Conservation (phyloP, 2,329 filamentous ascomycete species). For the Fonsecaea erecta region DNA sequence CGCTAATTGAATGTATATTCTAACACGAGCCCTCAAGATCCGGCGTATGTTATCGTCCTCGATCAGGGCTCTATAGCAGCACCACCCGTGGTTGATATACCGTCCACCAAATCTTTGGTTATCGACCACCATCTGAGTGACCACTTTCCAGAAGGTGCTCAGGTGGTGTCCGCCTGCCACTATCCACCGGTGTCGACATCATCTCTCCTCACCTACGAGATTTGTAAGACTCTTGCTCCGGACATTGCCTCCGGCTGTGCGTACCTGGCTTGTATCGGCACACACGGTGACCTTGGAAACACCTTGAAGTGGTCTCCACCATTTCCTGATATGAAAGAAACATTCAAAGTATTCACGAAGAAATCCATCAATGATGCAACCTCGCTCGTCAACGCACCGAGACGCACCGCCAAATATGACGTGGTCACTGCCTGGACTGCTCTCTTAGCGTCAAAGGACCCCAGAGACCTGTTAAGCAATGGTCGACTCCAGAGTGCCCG, state of each 20-base stretch:
- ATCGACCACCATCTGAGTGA: slow-evolving; percentile 70
- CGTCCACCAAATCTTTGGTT: slow-evolving; percentile 58
- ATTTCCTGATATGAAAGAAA: slow-evolving; percentile 67
- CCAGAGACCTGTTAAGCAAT: slow-evolving; percentile 58
- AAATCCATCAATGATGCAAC: slow-evolving; percentile 67
- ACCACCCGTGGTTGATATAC: slow-evolving; percentile 57
- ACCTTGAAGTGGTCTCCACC: slow-evolving; percentile 68
- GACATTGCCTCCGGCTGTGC: slow-evolving; percentile 57
- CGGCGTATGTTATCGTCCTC: slow-evolving; percentile 65
- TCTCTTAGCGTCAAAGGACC: slow-evolving; percentile 56
- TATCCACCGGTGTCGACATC: slow-evolving; percentile 69
- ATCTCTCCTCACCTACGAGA: slow-evolving; percentile 66
- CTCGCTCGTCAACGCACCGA: slow-evolving; percentile 67
- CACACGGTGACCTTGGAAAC: slow-evolving; percentile 69
- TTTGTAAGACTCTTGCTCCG: slow-evolving; percentile 63
- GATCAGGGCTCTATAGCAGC: slow-evolving; percentile 67
- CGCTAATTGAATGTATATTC: background rate
- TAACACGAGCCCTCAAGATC: slow-evolving; percentile 39
- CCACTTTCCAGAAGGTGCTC: slow-evolving; percentile 61
- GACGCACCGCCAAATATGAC: slow-evolving; percentile 65
- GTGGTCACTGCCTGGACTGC: slow-evolving; percentile 66
- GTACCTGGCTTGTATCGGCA: slow-evolving; percentile 69
- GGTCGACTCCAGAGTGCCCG: slow-evolving; percentile 58
- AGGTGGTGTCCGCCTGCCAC: slow-evolving; percentile 66
- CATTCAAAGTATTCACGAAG: slow-evolving; percentile 65